phyloP scores from a whole-genome alignment of 257 asterid species.

The Phtheirospermum japonicum region DNA sequence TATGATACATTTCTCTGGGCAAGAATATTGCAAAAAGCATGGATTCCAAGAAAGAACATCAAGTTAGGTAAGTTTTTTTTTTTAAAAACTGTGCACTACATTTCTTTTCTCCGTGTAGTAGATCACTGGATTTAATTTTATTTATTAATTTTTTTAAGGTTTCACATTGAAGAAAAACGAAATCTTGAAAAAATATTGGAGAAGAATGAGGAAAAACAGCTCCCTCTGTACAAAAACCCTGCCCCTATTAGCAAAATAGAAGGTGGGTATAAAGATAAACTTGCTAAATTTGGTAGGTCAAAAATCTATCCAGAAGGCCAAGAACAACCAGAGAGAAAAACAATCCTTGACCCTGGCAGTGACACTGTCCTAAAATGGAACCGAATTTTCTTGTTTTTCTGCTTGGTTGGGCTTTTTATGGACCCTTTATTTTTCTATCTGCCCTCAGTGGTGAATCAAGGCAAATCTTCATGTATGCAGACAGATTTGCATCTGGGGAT shows the following conservation, averaged over 20 bases:
- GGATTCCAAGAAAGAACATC: constrained; percentile 59
- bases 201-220: constrained; percentile 45
- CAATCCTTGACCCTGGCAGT: constrained; percentile 80
- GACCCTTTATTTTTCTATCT: constrained; percentile 82
- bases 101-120: background rate
- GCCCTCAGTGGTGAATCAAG: constrained; percentile 57
- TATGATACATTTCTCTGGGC: background rate
- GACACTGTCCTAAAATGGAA: constrained; percentile 74
- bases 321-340: constrained; percentile 41
- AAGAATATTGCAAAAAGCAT: constrained; percentile 27
- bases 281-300: constrained; percentile 52
- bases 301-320: constrained; percentile 67
- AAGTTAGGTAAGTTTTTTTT: constrained; percentile 43
- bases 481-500: constrained; percentile 68
- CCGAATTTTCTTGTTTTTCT: constrained; percentile 62
- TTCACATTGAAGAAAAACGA: constrained; percentile 54
- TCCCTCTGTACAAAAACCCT: constrained; percentile 38
- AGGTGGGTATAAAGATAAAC: constrained; percentile 40
- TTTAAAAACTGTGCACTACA: background rate
- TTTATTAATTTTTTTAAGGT: constrained; percentile 32
- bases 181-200: constrained; percentile 53
- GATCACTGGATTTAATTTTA: background rate
- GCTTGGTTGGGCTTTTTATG: constrained; percentile 74
- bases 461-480: constrained; percentile 61
- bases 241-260: too few relatives aligned